Percentiles rank a stretch among this genome's conserved stretches.
These are phyloP conservation scores for Scalesia atractyloides DNA, from an alignment of 129 eudicot species.

Conservation along the genomic window DNA sequence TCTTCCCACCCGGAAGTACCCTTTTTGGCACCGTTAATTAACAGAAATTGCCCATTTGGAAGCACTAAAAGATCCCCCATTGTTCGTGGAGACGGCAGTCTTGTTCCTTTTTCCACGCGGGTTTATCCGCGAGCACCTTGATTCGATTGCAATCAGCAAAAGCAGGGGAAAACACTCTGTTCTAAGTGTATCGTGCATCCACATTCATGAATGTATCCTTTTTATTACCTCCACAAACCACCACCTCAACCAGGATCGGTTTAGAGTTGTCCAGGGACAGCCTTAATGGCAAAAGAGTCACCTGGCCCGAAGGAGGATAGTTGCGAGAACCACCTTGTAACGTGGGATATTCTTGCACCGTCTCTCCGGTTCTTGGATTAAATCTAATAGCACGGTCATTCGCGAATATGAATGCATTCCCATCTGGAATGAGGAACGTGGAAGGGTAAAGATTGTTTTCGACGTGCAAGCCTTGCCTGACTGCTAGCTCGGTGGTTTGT, in stretches of 20 bases:
- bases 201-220: slow-evolving; percentile 42
- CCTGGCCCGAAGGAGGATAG: slow-evolving; percentile 75
- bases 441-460: slow-evolving; percentile 94
- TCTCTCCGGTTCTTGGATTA: slow-evolving; percentile 41
- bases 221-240: slow-evolving; percentile 77
- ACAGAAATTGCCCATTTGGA: slow-evolving; percentile 63
- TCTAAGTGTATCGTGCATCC: slow-evolving; percentile 38
- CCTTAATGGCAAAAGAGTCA: slow-evolving; percentile 69
- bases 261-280: slow-evolving; percentile 24
- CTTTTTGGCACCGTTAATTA: slow-evolving; percentile 68
- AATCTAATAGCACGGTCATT: slow-evolving; percentile 56
- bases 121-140: neutral
- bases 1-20: slow-evolving; percentile 81
- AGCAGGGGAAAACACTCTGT: slow-evolving; percentile 48
- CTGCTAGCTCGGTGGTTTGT: slow-evolving; percentile 26
- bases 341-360: slow-evolving; percentile 44
- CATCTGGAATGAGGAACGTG: slow-evolving; percentile 56
- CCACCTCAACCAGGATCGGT: slow-evolving; percentile 37
- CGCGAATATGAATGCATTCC: slow-evolving; percentile 75
- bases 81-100: slow-evolving; percentile 62
- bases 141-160: slow-evolving; percentile 62
- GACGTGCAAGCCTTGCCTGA: neutral
- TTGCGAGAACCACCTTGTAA: slow-evolving; percentile 73
- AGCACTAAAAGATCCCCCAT: slow-evolving; percentile 76
- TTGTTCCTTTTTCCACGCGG: slow-evolving; percentile 70